These are phyloP conservation scores for Suillus weaverae DNA, from an alignment of 768 basidiomycete genomes.

Conservation along the genomic window DNA sequence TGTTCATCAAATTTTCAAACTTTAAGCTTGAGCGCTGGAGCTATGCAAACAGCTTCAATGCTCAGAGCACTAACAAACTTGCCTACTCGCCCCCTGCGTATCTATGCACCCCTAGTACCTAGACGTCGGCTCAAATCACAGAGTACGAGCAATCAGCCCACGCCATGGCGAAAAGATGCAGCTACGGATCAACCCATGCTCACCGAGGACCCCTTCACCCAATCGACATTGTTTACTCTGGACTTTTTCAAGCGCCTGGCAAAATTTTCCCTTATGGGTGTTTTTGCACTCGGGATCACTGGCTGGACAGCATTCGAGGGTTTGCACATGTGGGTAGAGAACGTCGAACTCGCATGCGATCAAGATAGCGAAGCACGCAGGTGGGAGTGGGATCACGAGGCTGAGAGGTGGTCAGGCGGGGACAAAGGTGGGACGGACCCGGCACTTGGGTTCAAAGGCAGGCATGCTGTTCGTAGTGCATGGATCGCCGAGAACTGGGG, in stretches of 20 bases:
- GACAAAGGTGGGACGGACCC: constrained; percentile 69
- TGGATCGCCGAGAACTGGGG: constrained; percentile 76
- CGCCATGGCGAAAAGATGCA: constrained; percentile 10
- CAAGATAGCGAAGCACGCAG: constrained; percentile 50
- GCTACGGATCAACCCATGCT: constrained; percentile 13
- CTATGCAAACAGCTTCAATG: constrained; percentile 13
- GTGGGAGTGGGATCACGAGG: constrained; percentile 71
- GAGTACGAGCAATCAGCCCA: constrained; percentile 7
- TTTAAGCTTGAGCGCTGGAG: background rate
- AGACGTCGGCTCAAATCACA: constrained; percentile 19
- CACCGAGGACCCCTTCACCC: constrained; percentile 35
- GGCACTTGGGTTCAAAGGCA: constrained; percentile 57
- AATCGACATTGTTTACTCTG: constrained; percentile 40
- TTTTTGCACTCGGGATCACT: constrained; percentile 45
- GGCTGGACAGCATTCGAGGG: constrained; percentile 52
- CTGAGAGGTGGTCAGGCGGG: constrained; percentile 62
- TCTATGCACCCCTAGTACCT: background rate
- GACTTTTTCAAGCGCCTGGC: constrained; percentile 46
- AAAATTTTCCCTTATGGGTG: constrained; percentile 49
- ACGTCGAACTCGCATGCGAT: constrained; percentile 46
- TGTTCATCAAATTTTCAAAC: background rate
- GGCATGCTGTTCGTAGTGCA: constrained; percentile 64
- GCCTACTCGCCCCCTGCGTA: constrained; percentile 10
- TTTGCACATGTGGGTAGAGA: constrained; percentile 66
- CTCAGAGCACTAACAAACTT: constrained; percentile 13